Evolutionary conservation across 768 basidiomycete species (phyloP).

Genomic region (Naganishia onofrii): DNA sequence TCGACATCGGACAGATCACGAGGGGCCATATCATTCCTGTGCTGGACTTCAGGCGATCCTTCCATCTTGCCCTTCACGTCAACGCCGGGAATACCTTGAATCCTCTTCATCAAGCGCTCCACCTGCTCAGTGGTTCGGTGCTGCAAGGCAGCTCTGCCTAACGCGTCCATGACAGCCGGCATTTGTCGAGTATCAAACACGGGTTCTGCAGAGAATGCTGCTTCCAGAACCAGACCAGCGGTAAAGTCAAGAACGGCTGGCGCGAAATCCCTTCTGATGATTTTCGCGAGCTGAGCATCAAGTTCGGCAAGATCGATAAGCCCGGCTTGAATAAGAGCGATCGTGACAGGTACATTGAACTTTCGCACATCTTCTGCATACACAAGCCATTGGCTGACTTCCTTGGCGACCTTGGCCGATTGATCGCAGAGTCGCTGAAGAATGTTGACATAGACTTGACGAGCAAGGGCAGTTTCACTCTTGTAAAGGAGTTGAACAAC

Average conservation of each 20-base stretch:
- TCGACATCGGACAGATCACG: constrained; percentile 17
- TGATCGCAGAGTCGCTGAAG: constrained; percentile 82
- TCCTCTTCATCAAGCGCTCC: constrained; percentile 6
- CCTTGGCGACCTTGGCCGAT: constrained; percentile 89
- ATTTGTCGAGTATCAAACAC: constrained; percentile 73
- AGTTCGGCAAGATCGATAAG: constrained; percentile 73
- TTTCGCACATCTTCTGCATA: constrained; percentile 98
- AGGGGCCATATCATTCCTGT: constrained; percentile 24
- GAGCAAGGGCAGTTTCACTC: constrained; percentile 74
- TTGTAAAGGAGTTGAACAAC: constrained; percentile 93
- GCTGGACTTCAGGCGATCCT: not conserved
- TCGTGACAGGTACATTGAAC: constrained; percentile 89
- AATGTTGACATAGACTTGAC: constrained; percentile 88
- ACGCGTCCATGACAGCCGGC: constrained; percentile 72
- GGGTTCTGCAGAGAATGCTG: constrained; percentile 74
- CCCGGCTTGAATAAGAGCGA: constrained; percentile 78
- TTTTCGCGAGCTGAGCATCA: constrained; percentile 86
- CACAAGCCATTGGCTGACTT: constrained; percentile 92
- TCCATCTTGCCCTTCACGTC: not conserved
- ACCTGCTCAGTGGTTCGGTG: constrained; percentile 64
- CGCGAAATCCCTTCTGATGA: constrained; percentile 72
- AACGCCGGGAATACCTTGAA: not conserved
- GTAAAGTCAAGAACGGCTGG: constrained; percentile 75
- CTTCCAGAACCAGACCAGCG: constrained; percentile 79
- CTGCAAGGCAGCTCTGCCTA: constrained; percentile 67